phyloP scores from a whole-genome alignment of 495 filamentous ascomycete genomes.

The Aspergillus nidulans region DNA sequence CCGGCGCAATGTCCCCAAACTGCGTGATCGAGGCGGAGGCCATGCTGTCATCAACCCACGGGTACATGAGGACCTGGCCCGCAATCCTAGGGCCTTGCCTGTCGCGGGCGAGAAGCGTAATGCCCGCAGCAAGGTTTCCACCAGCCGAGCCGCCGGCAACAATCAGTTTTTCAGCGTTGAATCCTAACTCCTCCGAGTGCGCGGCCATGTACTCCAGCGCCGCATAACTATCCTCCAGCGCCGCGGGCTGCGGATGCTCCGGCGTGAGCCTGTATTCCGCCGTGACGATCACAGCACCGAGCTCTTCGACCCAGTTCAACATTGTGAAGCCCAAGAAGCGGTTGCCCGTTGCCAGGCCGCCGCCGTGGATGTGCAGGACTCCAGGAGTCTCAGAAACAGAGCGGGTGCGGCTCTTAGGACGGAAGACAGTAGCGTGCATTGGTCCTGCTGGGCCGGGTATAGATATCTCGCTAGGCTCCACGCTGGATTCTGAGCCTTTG shows the following conservation, averaged over 20 bases:
- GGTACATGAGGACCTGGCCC: slow-evolving; percentile 47
- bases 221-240: slow-evolving; percentile 35
- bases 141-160: slow-evolving; percentile 62
- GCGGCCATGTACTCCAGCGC: slow-evolving; percentile 38
- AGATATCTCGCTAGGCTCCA: not conserved
- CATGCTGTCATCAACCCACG: slow-evolving; percentile 41
- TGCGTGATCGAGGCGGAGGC: slow-evolving; percentile 6
- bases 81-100: slow-evolving; percentile 31
- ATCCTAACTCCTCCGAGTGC: slow-evolving; percentile 31
- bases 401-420: not conserved
- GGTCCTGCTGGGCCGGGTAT: not conserved
- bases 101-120: slow-evolving; percentile 44
- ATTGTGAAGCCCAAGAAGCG: slow-evolving; percentile 2
- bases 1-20: slow-evolving; percentile 20
- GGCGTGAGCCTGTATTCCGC: slow-evolving; percentile 35
- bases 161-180: slow-evolving; percentile 56
- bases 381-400: not conserved
- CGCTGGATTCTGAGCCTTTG: not conserved
- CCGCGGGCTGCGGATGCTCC: slow-evolving; percentile 29
- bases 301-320: slow-evolving; percentile 7
- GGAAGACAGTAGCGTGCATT: not conserved
- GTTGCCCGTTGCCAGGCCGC: slow-evolving; percentile 18
- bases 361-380: slow-evolving; percentile 16
- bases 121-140: slow-evolving; percentile 42
- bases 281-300: slow-evolving; percentile 20